Percentiles rank a stretch among this genome's conserved stretches.
Conservation (phyloP, 192 early-diverging fungal genomes). For the Gigaspora rosea region DNA sequence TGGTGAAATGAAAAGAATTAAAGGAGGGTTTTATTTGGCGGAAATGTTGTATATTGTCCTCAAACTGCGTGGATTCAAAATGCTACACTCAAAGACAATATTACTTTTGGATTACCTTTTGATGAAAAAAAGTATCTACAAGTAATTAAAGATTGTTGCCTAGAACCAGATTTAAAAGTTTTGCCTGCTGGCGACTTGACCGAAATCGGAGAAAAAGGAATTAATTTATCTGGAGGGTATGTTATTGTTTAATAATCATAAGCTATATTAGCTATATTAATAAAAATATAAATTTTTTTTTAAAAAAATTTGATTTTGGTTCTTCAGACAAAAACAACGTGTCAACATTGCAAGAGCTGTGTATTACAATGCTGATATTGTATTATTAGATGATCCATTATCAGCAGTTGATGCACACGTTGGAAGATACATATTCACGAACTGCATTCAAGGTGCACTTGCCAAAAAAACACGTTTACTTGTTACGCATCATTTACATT, state of each 20-base stretch:
- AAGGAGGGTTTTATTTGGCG: conserved; percentile 54
- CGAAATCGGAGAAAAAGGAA: conserved; percentile 68
- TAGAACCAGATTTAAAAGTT: conserved; percentile 63
- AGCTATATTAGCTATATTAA: neutral
- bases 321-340: conserved; percentile 57
- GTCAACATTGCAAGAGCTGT: conserved; percentile 63
- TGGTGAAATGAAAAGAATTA: conserved; percentile 61
- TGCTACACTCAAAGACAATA: conserved; percentile 70
- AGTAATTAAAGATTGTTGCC: conserved; percentile 60
- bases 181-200: conserved; percentile 67
- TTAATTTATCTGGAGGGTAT: conserved; percentile 67
- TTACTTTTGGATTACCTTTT: conserved; percentile 70
- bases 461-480: conserved; percentile 61
- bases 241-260: neutral
- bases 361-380: conserved; percentile 67
- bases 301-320: too few relatives aligned
- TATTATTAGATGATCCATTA: conserved; percentile 71
- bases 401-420: conserved; percentile 45
- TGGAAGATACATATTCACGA: conserved; percentile 48
- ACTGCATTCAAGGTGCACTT: conserved; percentile 50
- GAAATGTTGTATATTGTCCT: conserved; percentile 57
- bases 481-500: conserved; percentile 64
- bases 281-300: neutral
- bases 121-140: conserved; percentile 59
- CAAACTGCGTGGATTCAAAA: conserved; percentile 74